A percentile compares a stretch with the other conserved stretches of the same genome.
phyloP scores from a whole-genome alignment of 306 rosid species.

The Malus fusca region DNA sequence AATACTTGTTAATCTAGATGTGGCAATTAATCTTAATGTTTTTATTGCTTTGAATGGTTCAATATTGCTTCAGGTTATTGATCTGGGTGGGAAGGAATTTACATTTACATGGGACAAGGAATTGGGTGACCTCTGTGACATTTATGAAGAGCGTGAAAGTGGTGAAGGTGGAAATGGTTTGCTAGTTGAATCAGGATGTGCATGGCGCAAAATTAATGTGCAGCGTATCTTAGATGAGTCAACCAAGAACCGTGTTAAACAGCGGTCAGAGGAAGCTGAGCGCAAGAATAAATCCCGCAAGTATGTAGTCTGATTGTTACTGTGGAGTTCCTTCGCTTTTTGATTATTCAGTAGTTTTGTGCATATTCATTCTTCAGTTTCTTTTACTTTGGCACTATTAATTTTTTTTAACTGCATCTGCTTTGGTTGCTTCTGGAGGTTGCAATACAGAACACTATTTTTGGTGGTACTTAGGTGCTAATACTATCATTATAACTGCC shows the following conservation, averaged over 20 bases:
- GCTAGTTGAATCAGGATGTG: slow-evolving; percentile 85
- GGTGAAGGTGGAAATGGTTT: slow-evolving; percentile 79
- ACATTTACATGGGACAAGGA: slow-evolving; percentile 84
- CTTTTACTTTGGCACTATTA: background rate
- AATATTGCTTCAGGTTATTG: slow-evolving; percentile 58
- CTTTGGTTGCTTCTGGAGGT: background rate
- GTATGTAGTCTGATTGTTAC: slow-evolving; percentile 35
- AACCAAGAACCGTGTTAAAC: slow-evolving; percentile 66
- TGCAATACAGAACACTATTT: background rate
- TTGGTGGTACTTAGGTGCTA: background rate
- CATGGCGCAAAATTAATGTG: slow-evolving; percentile 93
- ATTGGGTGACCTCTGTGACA: slow-evolving; percentile 76
- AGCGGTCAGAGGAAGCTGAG: slow-evolving; percentile 87
- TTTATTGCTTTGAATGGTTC: slow-evolving; percentile 9
- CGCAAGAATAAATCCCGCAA: slow-evolving; percentile 67
- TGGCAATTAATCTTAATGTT: background rate
- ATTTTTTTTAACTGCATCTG: background rate
- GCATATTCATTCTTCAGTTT: background rate
- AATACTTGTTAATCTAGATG: background rate
- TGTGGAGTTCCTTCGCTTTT: background rate
- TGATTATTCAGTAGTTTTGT: background rate
- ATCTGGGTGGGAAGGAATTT: slow-evolving; percentile 88
- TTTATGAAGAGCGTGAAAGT: slow-evolving; percentile 67
- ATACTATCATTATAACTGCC: background rate
- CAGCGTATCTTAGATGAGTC: slow-evolving; percentile 90